Percentiles rank a stretch among this genome's conserved stretches.
Evolutionary conservation across 257 asterid genomes (phyloP).

Genomic region (Phtheirospermum japonicum): DNA sequence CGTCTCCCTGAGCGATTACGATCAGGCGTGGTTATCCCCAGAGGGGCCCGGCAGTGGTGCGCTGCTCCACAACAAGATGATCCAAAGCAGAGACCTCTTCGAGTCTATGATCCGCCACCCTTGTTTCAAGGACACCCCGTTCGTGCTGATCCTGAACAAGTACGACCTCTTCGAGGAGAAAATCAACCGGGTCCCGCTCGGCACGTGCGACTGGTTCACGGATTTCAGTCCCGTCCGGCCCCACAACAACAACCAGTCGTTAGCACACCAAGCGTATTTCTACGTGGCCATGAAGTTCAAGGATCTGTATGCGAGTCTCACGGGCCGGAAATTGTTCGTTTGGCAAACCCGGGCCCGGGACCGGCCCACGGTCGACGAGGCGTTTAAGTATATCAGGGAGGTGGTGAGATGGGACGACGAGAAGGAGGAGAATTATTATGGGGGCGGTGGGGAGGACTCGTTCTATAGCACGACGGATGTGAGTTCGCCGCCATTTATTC

Average conservation of each 20-base stretch:
- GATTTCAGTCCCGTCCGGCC: constrained; percentile 75
- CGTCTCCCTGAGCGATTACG: constrained; percentile 74
- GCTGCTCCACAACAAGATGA: constrained; percentile 76
- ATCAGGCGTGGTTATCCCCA: constrained; percentile 57
- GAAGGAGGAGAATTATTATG: constrained; percentile 56
- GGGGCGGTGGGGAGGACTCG: constrained; percentile 64
- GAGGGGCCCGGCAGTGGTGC: constrained; percentile 36
- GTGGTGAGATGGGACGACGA: constrained; percentile 93
- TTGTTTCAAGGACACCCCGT: constrained; percentile 76
- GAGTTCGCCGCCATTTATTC: constrained; percentile 52
- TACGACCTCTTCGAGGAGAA: constrained; percentile 84
- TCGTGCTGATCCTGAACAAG: constrained; percentile 76
- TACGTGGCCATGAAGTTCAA: constrained; percentile 91
- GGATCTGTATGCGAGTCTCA: constrained; percentile 67
- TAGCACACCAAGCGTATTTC: constrained; percentile 88
- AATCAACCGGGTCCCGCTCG: constrained; percentile 54
- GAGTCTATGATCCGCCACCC: constrained; percentile 71
- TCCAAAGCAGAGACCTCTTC: constrained; percentile 68
- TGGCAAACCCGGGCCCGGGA: constrained; percentile 89
- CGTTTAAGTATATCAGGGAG: constrained; percentile 77
- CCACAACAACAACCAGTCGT: constrained; percentile 62
- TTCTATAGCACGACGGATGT: constrained; percentile 91
- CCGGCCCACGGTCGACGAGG: constrained; percentile 69
- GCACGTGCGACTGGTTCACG: constrained; percentile 76
- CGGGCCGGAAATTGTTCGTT: constrained; percentile 71